Conservation (phyloP, 352 stramenopile genomes). For the Globisporangium alternatum region DNA sequence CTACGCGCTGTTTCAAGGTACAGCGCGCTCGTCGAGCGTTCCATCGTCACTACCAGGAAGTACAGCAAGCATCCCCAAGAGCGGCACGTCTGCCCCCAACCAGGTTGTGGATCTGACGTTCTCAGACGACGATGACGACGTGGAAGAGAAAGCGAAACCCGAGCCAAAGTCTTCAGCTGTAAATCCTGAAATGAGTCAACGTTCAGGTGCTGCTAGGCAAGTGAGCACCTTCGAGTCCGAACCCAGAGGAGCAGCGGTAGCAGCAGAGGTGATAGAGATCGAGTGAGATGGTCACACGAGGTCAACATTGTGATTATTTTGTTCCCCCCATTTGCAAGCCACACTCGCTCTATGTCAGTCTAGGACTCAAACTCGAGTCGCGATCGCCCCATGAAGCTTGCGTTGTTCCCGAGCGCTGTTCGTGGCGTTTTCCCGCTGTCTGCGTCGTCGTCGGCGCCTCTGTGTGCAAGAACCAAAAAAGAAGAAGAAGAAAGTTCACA, state of each 20-base stretch:
- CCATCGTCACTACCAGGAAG: not conserved
- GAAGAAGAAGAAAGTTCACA: not conserved
- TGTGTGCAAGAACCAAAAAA: conserved; percentile 11
- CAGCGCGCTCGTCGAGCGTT: not conserved
- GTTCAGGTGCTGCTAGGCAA: not conserved
- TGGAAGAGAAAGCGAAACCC: not conserved
- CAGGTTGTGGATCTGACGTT: conserved; percentile 26
- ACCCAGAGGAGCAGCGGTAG: not conserved
- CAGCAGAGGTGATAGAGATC: conserved; percentile 15
- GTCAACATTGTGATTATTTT: not conserved
- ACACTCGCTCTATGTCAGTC: not conserved
- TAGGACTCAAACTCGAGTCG: conserved; percentile 7
- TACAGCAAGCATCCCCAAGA: not conserved
- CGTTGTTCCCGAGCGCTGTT: not conserved
- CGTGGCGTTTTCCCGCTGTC: conserved; percentile 4
- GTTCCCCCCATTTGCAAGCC: not conserved
- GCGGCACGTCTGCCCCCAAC: not conserved
- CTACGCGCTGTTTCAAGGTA: conserved; percentile 30
- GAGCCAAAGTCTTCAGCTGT: not conserved
- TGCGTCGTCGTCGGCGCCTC: conserved; percentile 17
- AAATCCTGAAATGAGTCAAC: not conserved
- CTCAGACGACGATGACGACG: conserved; percentile 22
- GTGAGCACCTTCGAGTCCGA: not conserved
- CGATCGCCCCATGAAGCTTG: conserved; percentile 6
- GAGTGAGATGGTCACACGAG: not conserved